Base-by-base conservation (phyloP, 495 filamentous ascomycete species). In the Daldinia concentrica region DNA sequence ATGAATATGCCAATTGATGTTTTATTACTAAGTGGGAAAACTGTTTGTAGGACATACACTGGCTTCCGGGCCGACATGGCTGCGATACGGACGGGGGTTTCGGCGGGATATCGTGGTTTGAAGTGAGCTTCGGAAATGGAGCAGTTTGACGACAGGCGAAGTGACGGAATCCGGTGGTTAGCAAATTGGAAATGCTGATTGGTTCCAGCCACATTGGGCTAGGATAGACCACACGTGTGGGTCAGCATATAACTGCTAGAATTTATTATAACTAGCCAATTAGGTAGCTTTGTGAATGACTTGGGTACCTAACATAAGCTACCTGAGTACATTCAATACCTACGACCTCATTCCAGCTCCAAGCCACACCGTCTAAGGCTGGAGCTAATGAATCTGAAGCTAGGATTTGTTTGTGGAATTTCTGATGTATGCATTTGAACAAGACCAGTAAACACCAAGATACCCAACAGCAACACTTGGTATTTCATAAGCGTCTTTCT, bases 1-100 rank as follows among this genome's bases (percentile, higher is more conserved):
- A 43, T 5, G 32, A 27, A 34, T 34, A 34, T 64, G 66, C 63
- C 74, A 76, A 79, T 79, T 76, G 66, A 30, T 11, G 32, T 45
- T 45, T 2, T 51, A 17, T 19, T 27, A 6, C 19, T 54, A 4
- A 37, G 24, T 48, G 41, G 36, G 2, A 43, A 15, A 9, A n/a
- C 58, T 6, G 15, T 1, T 36, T 7, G 41, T 60, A 22, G 17
- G n/a, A 83, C 83, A 61, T 83, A 86, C 83, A 79, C 65, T 71
- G 83, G 79, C 76, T 82, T 83, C 71, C 83, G 79, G 72, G 79
- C 74, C 72, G 83, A 77, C 83, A 85, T 84, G 69, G 73, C 82
- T 78, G 77, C 76, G 73, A 78, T 80, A 63, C 68, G 60, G 60
- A 64, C 66, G 67, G 59, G 60, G 57, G 64, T 58, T 57, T 51